These are phyloP conservation scores for Hypocrella siamensis DNA, from an alignment of 2,329 filamentous ascomycete genomes.

Conservation along the genomic window DNA sequence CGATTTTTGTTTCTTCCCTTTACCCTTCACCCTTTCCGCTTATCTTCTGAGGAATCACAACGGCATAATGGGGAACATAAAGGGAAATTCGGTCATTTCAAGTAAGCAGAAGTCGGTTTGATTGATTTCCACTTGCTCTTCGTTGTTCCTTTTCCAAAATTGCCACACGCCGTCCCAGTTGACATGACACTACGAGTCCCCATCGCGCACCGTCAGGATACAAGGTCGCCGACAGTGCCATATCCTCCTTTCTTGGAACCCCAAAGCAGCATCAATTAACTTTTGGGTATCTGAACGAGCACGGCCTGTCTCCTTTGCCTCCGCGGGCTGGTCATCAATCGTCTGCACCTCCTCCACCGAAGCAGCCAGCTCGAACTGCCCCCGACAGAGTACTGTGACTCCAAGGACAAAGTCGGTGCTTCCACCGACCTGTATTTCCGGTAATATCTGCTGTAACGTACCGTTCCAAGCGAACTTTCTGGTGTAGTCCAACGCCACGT, in stretches of 20 bases:
- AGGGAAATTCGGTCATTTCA: too few relatives aligned
- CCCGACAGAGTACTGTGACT: constrained; percentile 60
- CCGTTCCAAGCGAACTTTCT: constrained; percentile 78
- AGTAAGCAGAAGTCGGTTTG: too few relatives aligned
- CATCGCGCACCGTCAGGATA: constrained; percentile 28
- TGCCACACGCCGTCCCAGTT: too few relatives aligned
- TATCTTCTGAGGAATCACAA: too few relatives aligned
- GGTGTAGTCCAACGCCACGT: constrained; percentile 63
- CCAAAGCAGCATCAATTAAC: constrained; percentile 42
- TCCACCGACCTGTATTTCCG: constrained; percentile 41
- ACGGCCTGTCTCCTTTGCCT: constrained; percentile 13
- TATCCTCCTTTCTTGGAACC: constrained; percentile 42
- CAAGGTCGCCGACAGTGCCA: constrained; percentile 48
- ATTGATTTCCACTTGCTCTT: too few relatives aligned
- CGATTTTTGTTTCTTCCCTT: too few relatives aligned
- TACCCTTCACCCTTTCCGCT: too few relatives aligned
- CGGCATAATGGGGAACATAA: too few relatives aligned
- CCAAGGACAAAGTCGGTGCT: constrained; percentile 49
- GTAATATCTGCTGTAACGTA: constrained; percentile 59
- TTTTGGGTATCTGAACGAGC: constrained; percentile 37
- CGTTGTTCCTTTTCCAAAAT: too few relatives aligned
- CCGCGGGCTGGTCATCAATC: constrained; percentile 19
- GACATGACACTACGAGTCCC: too few relatives aligned
- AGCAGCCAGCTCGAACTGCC: constrained; percentile 69
- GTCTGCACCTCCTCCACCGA: constrained; percentile 66